A percentile compares a stretch with the other conserved stretches of the same genome.
phyloP scores from a whole-genome alignment of 495 filamentous ascomycete species.

The Amniculicola lignicola region DNA sequence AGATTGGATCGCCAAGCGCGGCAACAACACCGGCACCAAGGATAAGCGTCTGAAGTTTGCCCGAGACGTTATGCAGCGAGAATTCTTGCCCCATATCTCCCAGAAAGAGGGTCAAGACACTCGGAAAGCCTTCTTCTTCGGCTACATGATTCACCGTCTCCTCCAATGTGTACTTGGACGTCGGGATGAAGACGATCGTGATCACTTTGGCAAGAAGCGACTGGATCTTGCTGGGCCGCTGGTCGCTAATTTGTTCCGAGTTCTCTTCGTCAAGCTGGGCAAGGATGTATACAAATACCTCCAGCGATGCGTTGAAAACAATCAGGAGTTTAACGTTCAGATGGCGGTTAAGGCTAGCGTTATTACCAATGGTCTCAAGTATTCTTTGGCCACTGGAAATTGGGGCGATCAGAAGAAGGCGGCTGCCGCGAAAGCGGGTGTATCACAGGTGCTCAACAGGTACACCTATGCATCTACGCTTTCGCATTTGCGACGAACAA shows the following conservation, averaged over 20 bases:
- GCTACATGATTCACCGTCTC: constrained; percentile 96
- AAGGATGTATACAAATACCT: constrained; percentile 86
- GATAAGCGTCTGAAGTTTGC: constrained; percentile 89
- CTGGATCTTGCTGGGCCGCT: constrained; percentile 93
- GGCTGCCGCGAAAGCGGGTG: constrained; percentile 85
- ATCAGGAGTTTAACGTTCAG: constrained; percentile 80
- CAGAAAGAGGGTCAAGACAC: constrained; percentile 96
- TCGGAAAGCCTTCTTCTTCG: constrained; percentile 94
- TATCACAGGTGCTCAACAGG: constrained; percentile 96
- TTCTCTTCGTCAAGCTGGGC: constrained; percentile 79
- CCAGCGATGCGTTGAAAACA: constrained; percentile 84
- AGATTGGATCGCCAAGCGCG: constrained; percentile 93
- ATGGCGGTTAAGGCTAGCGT: constrained; percentile 88
- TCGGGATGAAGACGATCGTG: constrained; percentile 89
- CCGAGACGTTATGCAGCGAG: constrained; percentile 91
- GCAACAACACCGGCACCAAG: constrained; percentile 69
- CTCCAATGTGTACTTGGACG: constrained; percentile 88
- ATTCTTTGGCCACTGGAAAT: constrained; percentile 96
- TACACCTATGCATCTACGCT: constrained; percentile 96
- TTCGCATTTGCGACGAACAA: constrained; percentile 93
- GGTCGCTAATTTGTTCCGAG: constrained; percentile 87
- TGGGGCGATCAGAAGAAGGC: constrained; percentile 99
- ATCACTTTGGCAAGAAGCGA: constrained; percentile 99
- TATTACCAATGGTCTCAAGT: constrained; percentile 89
- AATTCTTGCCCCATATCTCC: constrained; percentile 93